Conservation (phyloP, 441 rosid genomes). For the Eruca vesicaria region DNA sequence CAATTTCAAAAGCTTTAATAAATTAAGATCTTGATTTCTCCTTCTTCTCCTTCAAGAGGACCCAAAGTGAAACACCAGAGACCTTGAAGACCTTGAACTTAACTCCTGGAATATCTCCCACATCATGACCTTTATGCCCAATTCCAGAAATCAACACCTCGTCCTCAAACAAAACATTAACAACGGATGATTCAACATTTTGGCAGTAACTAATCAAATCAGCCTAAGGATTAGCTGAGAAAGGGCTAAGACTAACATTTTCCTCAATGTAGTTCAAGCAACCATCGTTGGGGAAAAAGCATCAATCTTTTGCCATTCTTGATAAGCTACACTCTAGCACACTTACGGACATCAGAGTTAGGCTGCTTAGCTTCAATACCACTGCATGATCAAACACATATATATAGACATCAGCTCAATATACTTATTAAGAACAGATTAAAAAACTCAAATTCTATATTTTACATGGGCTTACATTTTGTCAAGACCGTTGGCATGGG, state of each 20-base stretch:
- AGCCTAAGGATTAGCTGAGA: background rate
- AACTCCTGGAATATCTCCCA: background rate
- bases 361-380: constrained; percentile 68
- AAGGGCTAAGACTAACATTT: constrained; percentile 34
- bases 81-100: background rate
- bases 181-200: background rate
- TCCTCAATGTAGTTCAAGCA: constrained; percentile 62
- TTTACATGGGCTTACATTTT: constrained; percentile 35
- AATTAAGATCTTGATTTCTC: background rate
- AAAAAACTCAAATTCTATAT: background rate
- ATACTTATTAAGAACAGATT: background rate
- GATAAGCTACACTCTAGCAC: constrained; percentile 59
- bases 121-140: background rate
- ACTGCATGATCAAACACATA: constrained; percentile 22
- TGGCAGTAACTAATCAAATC: background rate
- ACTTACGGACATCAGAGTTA: constrained; percentile 59
- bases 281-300: constrained; percentile 68
- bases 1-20: background rate
- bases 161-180: background rate
- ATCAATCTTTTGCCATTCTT: constrained; percentile 64
- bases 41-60: background rate
- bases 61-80: background rate
- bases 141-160: background rate
- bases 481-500: constrained; percentile 61
- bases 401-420: background rate